Conservation (phyloP, 345 rosid genomes). For the Acer campestre region DNA sequence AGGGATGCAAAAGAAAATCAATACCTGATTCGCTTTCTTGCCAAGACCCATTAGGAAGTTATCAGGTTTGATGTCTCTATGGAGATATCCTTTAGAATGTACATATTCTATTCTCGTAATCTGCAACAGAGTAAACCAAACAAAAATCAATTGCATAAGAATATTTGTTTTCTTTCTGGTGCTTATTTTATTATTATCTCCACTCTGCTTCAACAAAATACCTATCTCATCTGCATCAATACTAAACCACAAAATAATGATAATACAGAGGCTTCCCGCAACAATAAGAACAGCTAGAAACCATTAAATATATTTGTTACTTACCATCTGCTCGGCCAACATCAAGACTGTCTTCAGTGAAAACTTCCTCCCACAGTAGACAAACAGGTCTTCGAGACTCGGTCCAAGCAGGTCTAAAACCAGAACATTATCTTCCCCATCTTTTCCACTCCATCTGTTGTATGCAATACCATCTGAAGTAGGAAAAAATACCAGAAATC, state of each 20-base stretch:
- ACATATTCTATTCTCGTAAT: conserved; percentile 64
- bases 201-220: background rate
- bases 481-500: background rate
- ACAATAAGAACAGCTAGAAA: background rate
- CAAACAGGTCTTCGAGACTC: conserved; percentile 68
- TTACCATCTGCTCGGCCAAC: conserved; percentile 74
- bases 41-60: conserved; percentile 86
- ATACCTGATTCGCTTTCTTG: conserved; percentile 71
- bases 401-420: conserved; percentile 68
- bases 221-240: background rate
- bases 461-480: conserved; percentile 53
- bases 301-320: background rate
- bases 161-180: background rate
- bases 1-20: background rate
- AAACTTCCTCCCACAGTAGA: conserved; percentile 71
- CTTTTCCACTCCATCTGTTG: conserved; percentile 57
- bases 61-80: conserved; percentile 79
- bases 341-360: conserved; percentile 63
- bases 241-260: background rate
- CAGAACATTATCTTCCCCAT: conserved; percentile 53
- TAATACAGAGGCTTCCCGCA: background rate
- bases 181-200: background rate
- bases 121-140: conserved; percentile 29
- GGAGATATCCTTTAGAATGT: conserved; percentile 71
- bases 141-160: conserved; percentile 6